Evolutionary conservation across 768 basidiomycete species (phyloP), one percentile per base, ranked within the genome.

Genomic region (Termitomyces bulborhizus): DNA sequence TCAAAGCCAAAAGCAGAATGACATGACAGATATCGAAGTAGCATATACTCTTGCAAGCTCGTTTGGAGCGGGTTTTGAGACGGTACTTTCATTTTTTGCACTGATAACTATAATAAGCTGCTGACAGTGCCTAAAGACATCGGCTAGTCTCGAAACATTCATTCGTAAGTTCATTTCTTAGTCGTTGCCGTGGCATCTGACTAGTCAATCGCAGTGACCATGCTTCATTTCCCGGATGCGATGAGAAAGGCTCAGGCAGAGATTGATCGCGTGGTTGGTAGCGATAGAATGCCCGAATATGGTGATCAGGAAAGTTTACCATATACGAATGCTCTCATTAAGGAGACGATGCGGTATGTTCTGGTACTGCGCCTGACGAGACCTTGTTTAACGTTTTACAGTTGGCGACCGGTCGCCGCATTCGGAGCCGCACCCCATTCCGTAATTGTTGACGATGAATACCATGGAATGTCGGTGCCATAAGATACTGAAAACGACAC

Each of bases 31-130:
- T 34, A 51, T 77, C 12, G 75, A 78, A 42, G 60, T 80, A 8
- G 77, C 75, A 12, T 78, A 78, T 60, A 66, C 74, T 2, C 67
- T 76, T 21, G 74, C 71, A 6, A 70, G 73, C 49, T 75, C 77
- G 0, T 79, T 79, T 56, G 75, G 74, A 2, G 77, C 77, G 26
- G 77, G 76, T 0, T 76, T 74, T 16, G 76, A 77, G 48, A 57
- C 51, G 27, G 50, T 57, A 18, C 1, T 31, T 54, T 24, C 21
- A 9, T 29, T 31, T 29, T 9, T 0, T 27, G 12, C 18, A 1
- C 24, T 37, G 32, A 44, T 3, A 46, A 24, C 6, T 13, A n/a
- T 18, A 13, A 29, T 6, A 26, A 49, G 24, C 18, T 47, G 16
- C 44, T 41, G 11, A 31, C 29, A 43, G n/a, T n/a, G 39, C 21